Percentiles rank a stretch among this genome's conserved stretches.
Conservation (phyloP, 495 filamentous ascomycete species). For the Cairneyella variabilis region DNA sequence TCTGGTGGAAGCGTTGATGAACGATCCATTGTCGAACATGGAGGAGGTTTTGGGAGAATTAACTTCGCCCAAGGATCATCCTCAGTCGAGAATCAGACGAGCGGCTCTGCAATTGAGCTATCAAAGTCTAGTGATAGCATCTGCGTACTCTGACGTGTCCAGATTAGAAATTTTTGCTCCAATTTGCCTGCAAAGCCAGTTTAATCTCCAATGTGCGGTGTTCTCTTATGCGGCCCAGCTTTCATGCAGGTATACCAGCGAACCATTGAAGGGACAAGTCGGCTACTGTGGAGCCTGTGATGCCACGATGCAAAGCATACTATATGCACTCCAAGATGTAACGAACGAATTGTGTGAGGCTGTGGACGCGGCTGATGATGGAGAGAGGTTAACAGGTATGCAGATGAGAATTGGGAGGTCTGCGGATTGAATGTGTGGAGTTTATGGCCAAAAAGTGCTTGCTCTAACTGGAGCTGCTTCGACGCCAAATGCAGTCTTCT, state of each 20-base stretch:
- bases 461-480: neutral
- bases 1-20: conserved; percentile 11
- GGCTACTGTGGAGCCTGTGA: conserved; percentile 16
- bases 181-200: conserved; percentile 14
- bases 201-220: conserved; percentile 24
- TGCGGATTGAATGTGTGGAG: conserved; percentile 3
- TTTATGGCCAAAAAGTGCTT: conserved; percentile 1
- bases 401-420: conserved; percentile 3
- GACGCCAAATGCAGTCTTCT: too few species aligned
- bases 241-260: conserved; percentile 18
- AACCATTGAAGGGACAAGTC: conserved; percentile 15
- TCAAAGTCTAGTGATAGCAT: conserved; percentile 8
- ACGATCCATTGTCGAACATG: conserved; percentile 12
- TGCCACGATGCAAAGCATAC: conserved; percentile 27
- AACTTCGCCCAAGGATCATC: neutral
- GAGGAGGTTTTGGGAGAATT: conserved; percentile 4
- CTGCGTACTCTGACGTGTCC: conserved; percentile 25
- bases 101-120: conserved; percentile 17
- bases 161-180: conserved; percentile 12
- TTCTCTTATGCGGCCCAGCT: conserved; percentile 15
- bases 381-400: neutral
- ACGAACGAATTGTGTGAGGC: conserved; percentile 23
- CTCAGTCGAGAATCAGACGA: neutral
- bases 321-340: conserved; percentile 11
- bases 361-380: conserved; percentile 20